Percentiles rank a stretch among this genome's conserved stretches.
phyloP scores from a whole-genome alignment of 2,329 filamentous ascomycete genomes.

The Talaromyces sp. region DNA sequence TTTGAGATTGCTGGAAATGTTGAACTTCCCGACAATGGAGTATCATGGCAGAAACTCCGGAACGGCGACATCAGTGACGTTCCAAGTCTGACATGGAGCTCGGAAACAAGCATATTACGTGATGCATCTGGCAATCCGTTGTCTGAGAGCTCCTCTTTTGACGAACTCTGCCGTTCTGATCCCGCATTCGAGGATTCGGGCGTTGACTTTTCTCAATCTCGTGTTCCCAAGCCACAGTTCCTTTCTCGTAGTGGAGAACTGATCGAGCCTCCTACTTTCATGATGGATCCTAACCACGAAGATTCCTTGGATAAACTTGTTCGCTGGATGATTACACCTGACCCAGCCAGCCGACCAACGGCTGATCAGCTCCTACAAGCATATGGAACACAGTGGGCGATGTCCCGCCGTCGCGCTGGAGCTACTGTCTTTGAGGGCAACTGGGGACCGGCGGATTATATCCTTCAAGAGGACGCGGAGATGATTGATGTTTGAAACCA shows the following conservation, averaged over 20 bases:
- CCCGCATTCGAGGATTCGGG: constrained; percentile 45
- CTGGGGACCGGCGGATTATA: constrained; percentile 75
- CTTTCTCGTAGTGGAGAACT: constrained; percentile 54
- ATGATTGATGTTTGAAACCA: constrained; percentile 58
- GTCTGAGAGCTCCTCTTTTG: constrained; percentile 43
- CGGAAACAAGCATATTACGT: constrained; percentile 64
- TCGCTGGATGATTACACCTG: constrained; percentile 78
- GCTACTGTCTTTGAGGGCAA: constrained; percentile 96
- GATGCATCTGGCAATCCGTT: constrained; percentile 71
- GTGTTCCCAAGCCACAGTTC: constrained; percentile 26
- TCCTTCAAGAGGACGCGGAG: constrained; percentile 56
- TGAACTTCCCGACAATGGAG: constrained; percentile 85
- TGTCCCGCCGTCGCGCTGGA: constrained; percentile 70
- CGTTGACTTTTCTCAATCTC: constrained; percentile 29
- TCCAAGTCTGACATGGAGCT: constrained; percentile 79
- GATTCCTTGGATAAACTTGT: constrained; percentile 81
- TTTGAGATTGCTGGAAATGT: constrained; percentile 94
- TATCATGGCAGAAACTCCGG: constrained; percentile 83
- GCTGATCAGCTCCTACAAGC: constrained; percentile 69
- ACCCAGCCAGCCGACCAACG: constrained; percentile 68
- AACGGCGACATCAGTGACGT: constrained; percentile 86
- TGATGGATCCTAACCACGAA: constrained; percentile 69
- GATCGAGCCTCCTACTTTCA: constrained; percentile 74
- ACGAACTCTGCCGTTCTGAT: constrained; percentile 43
- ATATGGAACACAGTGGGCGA: constrained; percentile 76